Conservation (phyloP, 495 filamentous ascomycete species). For the Penicillium flavigenum region DNA sequence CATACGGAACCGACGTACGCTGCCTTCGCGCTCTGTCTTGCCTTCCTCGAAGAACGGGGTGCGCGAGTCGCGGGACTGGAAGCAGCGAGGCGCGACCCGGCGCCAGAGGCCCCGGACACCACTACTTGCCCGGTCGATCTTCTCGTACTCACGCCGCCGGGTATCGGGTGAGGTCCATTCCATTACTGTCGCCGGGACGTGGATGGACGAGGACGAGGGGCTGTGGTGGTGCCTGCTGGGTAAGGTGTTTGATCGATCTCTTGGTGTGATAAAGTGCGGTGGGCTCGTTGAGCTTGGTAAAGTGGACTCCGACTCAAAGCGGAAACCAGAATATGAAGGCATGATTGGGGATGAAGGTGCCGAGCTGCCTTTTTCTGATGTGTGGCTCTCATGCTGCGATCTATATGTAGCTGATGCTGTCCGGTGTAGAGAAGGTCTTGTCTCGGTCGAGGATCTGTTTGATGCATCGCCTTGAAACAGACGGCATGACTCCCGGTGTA, state of each 20-base stretch:
- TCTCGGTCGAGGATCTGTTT: conserved; percentile 6
- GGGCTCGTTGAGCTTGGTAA: conserved; percentile 2
- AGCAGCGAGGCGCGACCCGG: conserved; percentile 44
- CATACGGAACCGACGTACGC: conserved; percentile 51
- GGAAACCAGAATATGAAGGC: conserved; percentile 19
- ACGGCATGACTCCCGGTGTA: conserved; percentile 50
- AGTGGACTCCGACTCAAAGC: conserved; percentile 15
- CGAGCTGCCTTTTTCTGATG: conserved; percentile 22
- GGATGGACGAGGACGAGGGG: conserved; percentile 29
- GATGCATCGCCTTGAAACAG: conserved; percentile 37
- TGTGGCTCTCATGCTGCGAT: conserved; percentile 15
- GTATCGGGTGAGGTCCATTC: conserved; percentile 52
- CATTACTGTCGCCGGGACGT: conserved; percentile 46
- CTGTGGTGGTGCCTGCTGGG: conserved; percentile 14
- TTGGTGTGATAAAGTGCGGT: conserved; percentile 10
- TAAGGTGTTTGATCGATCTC: conserved; percentile 27
- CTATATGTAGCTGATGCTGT: conserved; percentile 11
- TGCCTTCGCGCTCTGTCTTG: conserved; percentile 44
- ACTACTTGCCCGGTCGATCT: conserved; percentile 49
- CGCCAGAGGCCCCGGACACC: conserved; percentile 49
- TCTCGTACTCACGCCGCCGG: conserved; percentile 48
- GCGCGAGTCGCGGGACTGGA: conserved; percentile 31
- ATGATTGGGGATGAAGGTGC: conserved; percentile 26
- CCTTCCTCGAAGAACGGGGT: conserved; percentile 46
- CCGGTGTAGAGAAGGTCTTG: conserved; percentile 5